Conservation (phyloP, 805 yeast genomes). For the Pichia cabralensis region DNA sequence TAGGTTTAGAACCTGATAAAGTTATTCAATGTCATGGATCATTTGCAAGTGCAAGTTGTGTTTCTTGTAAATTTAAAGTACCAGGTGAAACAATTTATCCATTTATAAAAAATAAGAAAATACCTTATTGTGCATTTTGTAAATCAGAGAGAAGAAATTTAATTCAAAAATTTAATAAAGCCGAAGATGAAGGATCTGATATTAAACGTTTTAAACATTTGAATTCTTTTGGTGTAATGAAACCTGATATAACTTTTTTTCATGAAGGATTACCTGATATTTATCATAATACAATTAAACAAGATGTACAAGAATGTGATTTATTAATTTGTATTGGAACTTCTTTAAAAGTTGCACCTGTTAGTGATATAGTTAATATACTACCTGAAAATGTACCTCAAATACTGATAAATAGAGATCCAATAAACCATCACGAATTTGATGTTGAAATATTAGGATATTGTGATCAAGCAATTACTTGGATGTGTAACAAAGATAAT, state of each 20-base stretch:
- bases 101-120: conserved; percentile 44
- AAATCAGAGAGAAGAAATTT: conserved; percentile 29
- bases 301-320: conserved; percentile 64
- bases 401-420: conserved; percentile 67
- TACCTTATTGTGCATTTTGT: conserved; percentile 71
- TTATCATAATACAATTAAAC: conserved; percentile 49
- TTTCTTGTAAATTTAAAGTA: conserved; percentile 58
- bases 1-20: conserved; percentile 57
- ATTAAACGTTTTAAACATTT: conserved; percentile 21
- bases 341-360: conserved; percentile 87
- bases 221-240: conserved; percentile 68
- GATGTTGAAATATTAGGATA: conserved; percentile 69
- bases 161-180: conserved; percentile 20
- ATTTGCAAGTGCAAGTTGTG: conserved; percentile 79
- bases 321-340: conserved; percentile 81
- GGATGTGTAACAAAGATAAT: conserved; percentile 39
- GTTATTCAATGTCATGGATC: conserved; percentile 90
- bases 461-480: conserved; percentile 75
- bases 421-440: conserved; percentile 66
- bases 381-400: conserved; percentile 72
- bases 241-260: conserved; percentile 88
- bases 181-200: conserved; percentile 23
- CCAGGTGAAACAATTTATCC: conserved; percentile 57
- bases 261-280: conserved; percentile 72
- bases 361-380: conserved; percentile 73